Evolutionary conservation across 805 yeast genomes (phyloP).

Genomic region (Isabelozyma pseudorhagii): DNA sequence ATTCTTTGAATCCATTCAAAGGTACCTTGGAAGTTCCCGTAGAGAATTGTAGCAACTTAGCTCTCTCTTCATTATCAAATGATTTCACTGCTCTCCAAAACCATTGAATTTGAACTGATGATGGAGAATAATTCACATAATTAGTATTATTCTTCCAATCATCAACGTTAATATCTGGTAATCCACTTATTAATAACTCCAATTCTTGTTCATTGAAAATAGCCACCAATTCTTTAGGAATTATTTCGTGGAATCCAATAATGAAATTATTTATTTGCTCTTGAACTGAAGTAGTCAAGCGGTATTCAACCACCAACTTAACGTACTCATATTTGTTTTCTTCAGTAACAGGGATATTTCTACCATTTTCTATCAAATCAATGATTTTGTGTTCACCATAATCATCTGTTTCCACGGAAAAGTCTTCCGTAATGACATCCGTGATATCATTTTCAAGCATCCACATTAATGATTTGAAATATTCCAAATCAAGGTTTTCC

Average conservation of each 20-base stretch:
- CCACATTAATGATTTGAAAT: slow-evolving; percentile 91
- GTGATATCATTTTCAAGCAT: slow-evolving; percentile 96
- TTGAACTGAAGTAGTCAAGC: slow-evolving; percentile 75
- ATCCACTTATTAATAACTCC: slow-evolving; percentile 87
- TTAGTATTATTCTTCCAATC: slow-evolving; percentile 91
- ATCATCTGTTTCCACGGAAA: slow-evolving; percentile 89
- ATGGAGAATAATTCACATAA: slow-evolving; percentile 76
- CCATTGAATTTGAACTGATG: slow-evolving; percentile 88
- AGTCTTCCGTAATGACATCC: slow-evolving; percentile 90
- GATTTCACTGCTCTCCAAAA: slow-evolving; percentile 98
- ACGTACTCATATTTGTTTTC: slow-evolving; percentile 90
- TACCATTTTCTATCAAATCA: slow-evolving; percentile 80
- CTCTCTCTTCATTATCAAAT: slow-evolving; percentile 90
- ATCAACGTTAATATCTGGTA: slow-evolving; percentile 93
- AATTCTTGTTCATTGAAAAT: slow-evolving; percentile 95
- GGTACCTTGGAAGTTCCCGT: slow-evolving; percentile 98
- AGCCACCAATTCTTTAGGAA: slow-evolving; percentile 76
- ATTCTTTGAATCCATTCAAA: slow-evolving; percentile 84
- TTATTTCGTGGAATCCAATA: slow-evolving; percentile 85
- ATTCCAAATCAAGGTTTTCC: slow-evolving; percentile 90
- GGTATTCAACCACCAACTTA: slow-evolving; percentile 77
- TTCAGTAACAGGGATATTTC: slow-evolving; percentile 83
- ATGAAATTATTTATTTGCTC: slow-evolving; percentile 86
- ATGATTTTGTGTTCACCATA: slow-evolving; percentile 84
- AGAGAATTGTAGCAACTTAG: slow-evolving; percentile 89